A percentile compares a stretch with the other conserved stretches of the same genome.
These are phyloP conservation scores for Prunus campanulata DNA, from an alignment of 306 rosid genomes.

Conservation along the genomic window DNA sequence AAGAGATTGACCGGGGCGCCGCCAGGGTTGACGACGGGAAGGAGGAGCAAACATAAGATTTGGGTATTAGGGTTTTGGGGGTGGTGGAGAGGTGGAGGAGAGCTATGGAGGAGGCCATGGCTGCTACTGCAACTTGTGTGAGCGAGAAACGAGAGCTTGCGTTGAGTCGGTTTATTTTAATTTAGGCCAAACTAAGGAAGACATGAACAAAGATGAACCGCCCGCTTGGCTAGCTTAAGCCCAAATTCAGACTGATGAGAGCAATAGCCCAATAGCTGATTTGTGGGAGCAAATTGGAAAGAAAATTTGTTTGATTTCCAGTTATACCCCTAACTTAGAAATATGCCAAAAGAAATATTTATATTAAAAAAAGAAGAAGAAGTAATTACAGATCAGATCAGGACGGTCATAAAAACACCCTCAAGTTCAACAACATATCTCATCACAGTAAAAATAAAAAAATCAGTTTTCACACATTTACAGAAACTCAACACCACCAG, in stretches of 20 bases:
- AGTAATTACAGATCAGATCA: background rate
- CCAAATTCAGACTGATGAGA: too few species aligned
- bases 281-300: too few species aligned
- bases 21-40: background rate
- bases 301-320: too few species aligned
- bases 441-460: background rate
- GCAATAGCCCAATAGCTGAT: too few species aligned
- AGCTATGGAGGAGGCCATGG: conserved; percentile 42
- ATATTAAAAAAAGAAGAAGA: too few species aligned
- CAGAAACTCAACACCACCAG: conserved; percentile 6
- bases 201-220: too few species aligned
- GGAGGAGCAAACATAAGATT: too few species aligned
- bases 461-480: conserved; percentile 5
- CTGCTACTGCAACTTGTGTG: background rate
- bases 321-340: too few species aligned
- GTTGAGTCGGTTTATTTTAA: too few species aligned
- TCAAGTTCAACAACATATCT: background rate
- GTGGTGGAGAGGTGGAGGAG: conserved; percentile 31
- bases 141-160: background rate
- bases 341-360: background rate
- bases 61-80: conserved; percentile 17
- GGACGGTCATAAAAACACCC: background rate
- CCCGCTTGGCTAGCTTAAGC: too few species aligned
- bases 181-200: too few species aligned
- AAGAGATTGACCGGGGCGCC: background rate